These are phyloP conservation scores for Pythium aquatile DNA, from an alignment of 352 stramenopile species.

Conservation along the genomic window DNA sequence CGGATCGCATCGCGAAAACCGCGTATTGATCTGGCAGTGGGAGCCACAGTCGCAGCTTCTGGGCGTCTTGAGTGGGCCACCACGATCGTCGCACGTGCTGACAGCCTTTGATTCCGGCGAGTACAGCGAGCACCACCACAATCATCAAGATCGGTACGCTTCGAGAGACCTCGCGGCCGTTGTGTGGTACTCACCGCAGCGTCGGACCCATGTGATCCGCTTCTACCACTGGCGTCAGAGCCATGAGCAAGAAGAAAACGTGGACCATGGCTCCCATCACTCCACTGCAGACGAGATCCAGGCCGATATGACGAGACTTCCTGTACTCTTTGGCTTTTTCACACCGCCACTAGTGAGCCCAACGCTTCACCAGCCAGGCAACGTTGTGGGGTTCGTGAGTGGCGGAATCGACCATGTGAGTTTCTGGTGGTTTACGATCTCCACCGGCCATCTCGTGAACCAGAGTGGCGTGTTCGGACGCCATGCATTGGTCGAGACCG, in stretches of 20 bases:
- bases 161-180: constrained; percentile 41
- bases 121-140: constrained; percentile 10
- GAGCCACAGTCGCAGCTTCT: constrained; percentile 18
- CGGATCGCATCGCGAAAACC: constrained; percentile 18
- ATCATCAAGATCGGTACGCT: constrained; percentile 3
- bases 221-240: constrained; percentile 41
- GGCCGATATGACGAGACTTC: constrained; percentile 48
- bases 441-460: constrained; percentile 44
- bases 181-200: constrained; percentile 37
- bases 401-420: constrained; percentile 69
- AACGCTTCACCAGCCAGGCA: neutral
- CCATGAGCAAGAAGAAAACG: constrained; percentile 1
- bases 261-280: constrained; percentile 12
- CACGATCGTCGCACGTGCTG: constrained; percentile 18
- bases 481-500: constrained; percentile 51
- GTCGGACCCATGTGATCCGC: constrained; percentile 23
- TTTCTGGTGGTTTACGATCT: constrained; percentile 57
- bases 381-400: constrained; percentile 44
- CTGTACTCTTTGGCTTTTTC: constrained; percentile 64
- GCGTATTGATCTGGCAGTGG: constrained; percentile 28
- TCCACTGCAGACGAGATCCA: constrained; percentile 16
- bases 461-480: constrained; percentile 67
- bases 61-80: constrained; percentile 14
- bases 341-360: neutral
- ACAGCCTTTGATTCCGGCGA: constrained; percentile 24